These are phyloP conservation scores for Pythium graminicola DNA, from an alignment of 352 stramenopile species.

Conservation along the genomic window DNA sequence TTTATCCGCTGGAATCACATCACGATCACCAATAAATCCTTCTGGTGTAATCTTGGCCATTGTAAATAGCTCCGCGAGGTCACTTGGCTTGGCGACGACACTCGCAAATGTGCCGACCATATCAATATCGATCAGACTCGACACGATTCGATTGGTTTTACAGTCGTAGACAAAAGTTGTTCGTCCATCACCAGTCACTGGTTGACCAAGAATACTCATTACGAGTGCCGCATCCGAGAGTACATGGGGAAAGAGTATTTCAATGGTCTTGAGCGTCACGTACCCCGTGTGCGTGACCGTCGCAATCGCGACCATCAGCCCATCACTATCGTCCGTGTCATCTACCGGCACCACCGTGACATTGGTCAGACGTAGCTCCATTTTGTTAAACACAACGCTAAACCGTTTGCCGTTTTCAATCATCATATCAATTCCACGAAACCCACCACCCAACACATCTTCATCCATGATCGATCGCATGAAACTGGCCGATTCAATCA, in stretches of 20 bases:
- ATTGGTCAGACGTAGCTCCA: slow-evolving; percentile 10
- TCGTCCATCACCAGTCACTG: background rate
- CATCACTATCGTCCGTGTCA: slow-evolving; percentile 4
- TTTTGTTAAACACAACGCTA: slow-evolving; percentile 6
- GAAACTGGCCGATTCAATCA: slow-evolving; percentile 1
- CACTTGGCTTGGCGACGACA: slow-evolving; percentile 2
- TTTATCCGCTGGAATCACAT: slow-evolving; percentile 1
- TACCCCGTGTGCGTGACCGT: slow-evolving; percentile 7
- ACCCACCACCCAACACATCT: slow-evolving; percentile 12
- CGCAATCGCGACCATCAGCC: background rate
- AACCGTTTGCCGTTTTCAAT: slow-evolving; percentile 16
- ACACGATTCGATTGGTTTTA: background rate
- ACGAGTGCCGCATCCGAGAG: slow-evolving; percentile 13
- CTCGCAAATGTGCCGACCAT: slow-evolving; percentile 15
- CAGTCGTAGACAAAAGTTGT: slow-evolving; percentile 14
- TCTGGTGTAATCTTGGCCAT: slow-evolving; percentile 10
- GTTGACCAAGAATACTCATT: slow-evolving; percentile 13
- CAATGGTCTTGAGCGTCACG: slow-evolving; percentile 18
- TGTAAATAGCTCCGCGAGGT: slow-evolving; percentile 12
- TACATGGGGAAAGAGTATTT: slow-evolving; percentile 16
- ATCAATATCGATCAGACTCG: slow-evolving; percentile 11
- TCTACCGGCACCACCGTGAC: slow-evolving; percentile 5
- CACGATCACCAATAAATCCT: slow-evolving; percentile 9
- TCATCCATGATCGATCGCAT: slow-evolving; percentile 13
- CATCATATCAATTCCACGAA: slow-evolving; percentile 10